phyloP scores from a whole-genome alignment of 2,329 filamentous ascomycete genomes.

The Colletotrichum simmondsii region DNA sequence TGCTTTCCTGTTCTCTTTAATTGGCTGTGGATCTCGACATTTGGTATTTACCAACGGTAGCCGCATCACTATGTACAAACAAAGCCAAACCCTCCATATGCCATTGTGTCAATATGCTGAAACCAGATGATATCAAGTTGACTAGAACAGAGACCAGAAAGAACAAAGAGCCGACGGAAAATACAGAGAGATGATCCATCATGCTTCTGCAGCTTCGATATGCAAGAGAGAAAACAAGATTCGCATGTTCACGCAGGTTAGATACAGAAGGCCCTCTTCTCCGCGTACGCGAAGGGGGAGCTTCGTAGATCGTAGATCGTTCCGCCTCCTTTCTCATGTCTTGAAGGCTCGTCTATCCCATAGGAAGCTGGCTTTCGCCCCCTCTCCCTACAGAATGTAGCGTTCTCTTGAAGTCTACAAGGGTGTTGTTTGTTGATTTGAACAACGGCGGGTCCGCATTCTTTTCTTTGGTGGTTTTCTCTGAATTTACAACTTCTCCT shows the following conservation, averaged over 20 bases:
- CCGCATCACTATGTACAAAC: neutral
- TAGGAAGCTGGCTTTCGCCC: neutral
- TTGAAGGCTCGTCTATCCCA: neutral
- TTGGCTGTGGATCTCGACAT: neutral
- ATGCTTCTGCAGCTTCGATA: conserved; percentile 5
- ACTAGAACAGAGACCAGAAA: neutral
- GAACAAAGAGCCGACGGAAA: neutral
- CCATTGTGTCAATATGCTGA: neutral
- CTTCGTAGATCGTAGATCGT: neutral
- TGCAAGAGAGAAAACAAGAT: conserved; percentile 11
- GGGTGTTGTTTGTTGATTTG: neutral
- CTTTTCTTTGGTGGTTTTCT: neutral
- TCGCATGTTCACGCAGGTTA: conserved; percentile 16
- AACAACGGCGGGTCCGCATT: neutral
- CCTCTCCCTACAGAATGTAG: neutral
- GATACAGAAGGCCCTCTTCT: conserved; percentile 2
- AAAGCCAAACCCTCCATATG: neutral
- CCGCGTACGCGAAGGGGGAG: neutral
- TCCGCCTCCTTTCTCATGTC: neutral
- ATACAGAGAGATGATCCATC: neutral
- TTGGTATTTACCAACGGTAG: conserved; percentile 7
- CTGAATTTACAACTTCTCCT: conserved; percentile 74
- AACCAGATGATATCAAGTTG: conserved; percentile 29
- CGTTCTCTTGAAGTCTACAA: neutral
- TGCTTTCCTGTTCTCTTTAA: neutral